Percentiles rank a stretch among this genome's conserved stretches.
Evolutionary conservation across 257 asterid species (phyloP).

Genomic region (Solanum medicagineum): DNA sequence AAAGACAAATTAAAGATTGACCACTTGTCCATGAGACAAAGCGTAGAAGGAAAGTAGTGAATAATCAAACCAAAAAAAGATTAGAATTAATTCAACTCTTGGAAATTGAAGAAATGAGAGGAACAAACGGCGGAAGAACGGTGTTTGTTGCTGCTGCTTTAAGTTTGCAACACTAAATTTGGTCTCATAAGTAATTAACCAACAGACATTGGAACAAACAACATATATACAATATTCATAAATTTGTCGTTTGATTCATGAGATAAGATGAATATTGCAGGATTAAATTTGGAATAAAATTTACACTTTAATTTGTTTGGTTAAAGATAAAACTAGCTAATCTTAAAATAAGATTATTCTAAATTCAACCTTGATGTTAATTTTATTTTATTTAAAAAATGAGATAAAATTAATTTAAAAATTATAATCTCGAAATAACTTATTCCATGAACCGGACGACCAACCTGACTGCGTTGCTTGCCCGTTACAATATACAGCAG

Average conservation of each 20-base stretch:
- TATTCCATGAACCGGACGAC: not conserved
- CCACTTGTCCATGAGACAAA: not conserved
- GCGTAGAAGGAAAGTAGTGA: not conserved
- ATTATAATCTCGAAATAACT: not conserved
- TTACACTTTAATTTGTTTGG: not conserved
- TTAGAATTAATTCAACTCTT: not conserved
- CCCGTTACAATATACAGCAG: not conserved
- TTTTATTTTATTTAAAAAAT: not conserved
- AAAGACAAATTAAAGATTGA: not conserved
- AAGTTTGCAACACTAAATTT: not conserved
- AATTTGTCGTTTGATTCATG: not conserved
- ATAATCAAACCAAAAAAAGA: not conserved
- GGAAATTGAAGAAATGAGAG: not conserved
- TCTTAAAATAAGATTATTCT: not conserved
- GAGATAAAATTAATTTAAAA: not conserved
- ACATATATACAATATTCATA: not conserved
- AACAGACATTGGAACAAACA: not conserved
- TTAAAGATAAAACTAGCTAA: not conserved
- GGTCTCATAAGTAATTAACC: not conserved
- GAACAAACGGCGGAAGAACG: constrained; percentile 9
- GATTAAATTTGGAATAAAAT: not conserved
- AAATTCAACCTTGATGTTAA: not conserved
- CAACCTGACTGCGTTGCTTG: not conserved
- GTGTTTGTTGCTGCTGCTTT: not conserved
- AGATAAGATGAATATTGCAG: not conserved